A percentile compares a stretch with the other conserved stretches of the same genome.
These are phyloP conservation scores for Musa itinerans DNA, from an alignment of 176 grass and related monocot genomes.

Conservation along the genomic window DNA sequence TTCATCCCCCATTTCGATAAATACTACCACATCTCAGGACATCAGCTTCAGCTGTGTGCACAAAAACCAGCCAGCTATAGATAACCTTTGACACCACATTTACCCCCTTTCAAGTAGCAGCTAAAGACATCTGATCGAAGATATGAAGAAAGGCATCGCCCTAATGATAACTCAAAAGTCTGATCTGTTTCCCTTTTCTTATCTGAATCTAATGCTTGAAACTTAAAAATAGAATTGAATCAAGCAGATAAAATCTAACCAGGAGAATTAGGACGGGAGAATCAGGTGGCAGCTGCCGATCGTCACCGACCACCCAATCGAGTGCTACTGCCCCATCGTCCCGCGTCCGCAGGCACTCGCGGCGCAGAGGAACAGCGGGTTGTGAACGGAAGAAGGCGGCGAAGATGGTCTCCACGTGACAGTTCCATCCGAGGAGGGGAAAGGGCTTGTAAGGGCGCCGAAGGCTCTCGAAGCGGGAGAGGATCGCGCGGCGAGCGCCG, in stretches of 20 bases:
- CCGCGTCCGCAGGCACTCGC: slow-evolving; percentile 60
- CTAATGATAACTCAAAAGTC: not conserved
- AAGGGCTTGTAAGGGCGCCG: slow-evolving; percentile 63
- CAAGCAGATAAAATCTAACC: slow-evolving; percentile 21
- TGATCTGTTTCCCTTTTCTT: not conserved
- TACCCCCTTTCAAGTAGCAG: not conserved
- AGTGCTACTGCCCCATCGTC: slow-evolving; percentile 72
- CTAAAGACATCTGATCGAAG: not conserved
- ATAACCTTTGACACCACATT: not conserved
- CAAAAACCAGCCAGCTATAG: not conserved
- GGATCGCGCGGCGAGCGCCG: slow-evolving; percentile 42
- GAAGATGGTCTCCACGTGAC: slow-evolving; percentile 92
- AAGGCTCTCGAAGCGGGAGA: slow-evolving; percentile 64
- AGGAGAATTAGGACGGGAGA: slow-evolving; percentile 75
- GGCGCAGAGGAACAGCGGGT: slow-evolving; percentile 45
- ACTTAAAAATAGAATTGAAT: not conserved
- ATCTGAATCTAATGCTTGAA: not conserved
- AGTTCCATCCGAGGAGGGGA: slow-evolving; percentile 50
- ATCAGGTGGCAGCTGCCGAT: slow-evolving; percentile 36
- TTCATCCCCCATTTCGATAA: not conserved
- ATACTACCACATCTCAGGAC: not conserved
- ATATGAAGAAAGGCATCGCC: not conserved
- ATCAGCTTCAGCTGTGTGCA: not conserved
- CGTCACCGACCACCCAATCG: slow-evolving; percentile 86
- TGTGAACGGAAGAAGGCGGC: slow-evolving; percentile 55